Conservation (phyloP, 345 rosid genomes). For the Dipteronia dyeriana region DNA sequence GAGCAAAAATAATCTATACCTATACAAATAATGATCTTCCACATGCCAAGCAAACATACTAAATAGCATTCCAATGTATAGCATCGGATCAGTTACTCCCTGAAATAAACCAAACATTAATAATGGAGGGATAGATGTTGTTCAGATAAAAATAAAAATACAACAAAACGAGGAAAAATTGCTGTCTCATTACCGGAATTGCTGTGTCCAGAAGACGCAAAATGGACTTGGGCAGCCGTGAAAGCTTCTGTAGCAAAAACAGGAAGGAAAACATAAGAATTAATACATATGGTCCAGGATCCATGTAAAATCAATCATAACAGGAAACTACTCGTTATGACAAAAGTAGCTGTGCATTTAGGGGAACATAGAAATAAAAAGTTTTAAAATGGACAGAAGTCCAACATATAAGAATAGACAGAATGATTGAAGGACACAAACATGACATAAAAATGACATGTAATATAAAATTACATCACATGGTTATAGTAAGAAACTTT, state of each 20-base stretch:
- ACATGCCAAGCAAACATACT: constrained; percentile 99
- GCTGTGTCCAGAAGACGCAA: constrained; percentile 85
- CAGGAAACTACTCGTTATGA: not conserved
- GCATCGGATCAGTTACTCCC: constrained; percentile 99
- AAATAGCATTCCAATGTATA: constrained; percentile 98
- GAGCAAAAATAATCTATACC: constrained; percentile 44
- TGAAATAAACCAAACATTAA: constrained; percentile 43
- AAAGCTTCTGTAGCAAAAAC: constrained; percentile 60
- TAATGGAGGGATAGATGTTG: not conserved
- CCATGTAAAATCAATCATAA: constrained; percentile 14
- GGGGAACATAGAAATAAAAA: not conserved
- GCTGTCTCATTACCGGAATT: constrained; percentile 66
- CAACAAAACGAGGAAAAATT: not conserved
- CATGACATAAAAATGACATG: not conserved
- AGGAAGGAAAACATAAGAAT: constrained; percentile 6
- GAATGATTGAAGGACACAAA: not conserved
- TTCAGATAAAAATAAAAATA: not conserved
- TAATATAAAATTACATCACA: not conserved
- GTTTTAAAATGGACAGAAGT: not conserved
- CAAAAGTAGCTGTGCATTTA: constrained; percentile 5
- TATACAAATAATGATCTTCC: constrained; percentile 97
- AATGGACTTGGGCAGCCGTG: constrained; percentile 79
- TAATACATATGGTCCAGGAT: not conserved
- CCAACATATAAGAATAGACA: too few relatives aligned
- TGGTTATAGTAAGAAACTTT: not conserved